Evolutionary conservation across 495 filamentous ascomycete genomes (phyloP).

Genomic region (Aspergillus egyptiacus): DNA sequence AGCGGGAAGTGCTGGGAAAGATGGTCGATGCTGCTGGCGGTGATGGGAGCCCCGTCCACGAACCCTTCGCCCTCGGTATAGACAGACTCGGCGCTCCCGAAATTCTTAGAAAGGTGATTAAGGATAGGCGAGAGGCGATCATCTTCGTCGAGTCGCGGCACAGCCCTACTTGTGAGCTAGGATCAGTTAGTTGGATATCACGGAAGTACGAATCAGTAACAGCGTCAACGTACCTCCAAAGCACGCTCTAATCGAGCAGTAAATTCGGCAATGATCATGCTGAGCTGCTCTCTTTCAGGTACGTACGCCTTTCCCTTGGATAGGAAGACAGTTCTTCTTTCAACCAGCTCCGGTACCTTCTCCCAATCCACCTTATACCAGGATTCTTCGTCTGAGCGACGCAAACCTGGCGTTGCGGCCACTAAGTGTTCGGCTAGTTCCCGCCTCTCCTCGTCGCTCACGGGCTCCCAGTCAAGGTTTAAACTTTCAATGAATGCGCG

Average conservation of each 20-base stretch:
- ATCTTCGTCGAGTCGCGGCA: slow-evolving; percentile 93
- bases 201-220: not conserved
- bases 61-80: slow-evolving; percentile 57
- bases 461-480: slow-evolving; percentile 74
- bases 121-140: slow-evolving; percentile 92
- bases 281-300: slow-evolving; percentile 75
- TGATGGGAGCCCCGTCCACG: slow-evolving; percentile 63
- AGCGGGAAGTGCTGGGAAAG: slow-evolving; percentile 83
- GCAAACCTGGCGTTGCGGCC: slow-evolving; percentile 46
- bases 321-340: slow-evolving; percentile 68
- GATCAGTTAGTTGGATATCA: slow-evolving; percentile 16
- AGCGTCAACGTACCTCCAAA: slow-evolving; percentile 57
- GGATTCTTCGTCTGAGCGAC: slow-evolving; percentile 63
- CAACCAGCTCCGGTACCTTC: slow-evolving; percentile 83
- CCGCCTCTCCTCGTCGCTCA: slow-evolving; percentile 67
- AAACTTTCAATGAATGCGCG: slow-evolving; percentile 70
- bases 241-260: slow-evolving; percentile 67
- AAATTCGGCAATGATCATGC: slow-evolving; percentile 85
- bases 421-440: slow-evolving; percentile 47
- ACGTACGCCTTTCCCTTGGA: slow-evolving; percentile 86
- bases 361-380: slow-evolving; percentile 98
- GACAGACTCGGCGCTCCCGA: slow-evolving; percentile 78
- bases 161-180: slow-evolving; percentile 76
- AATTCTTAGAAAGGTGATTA: slow-evolving; percentile 85
- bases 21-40: slow-evolving; percentile 72